phyloP scores from a whole-genome alignment of 768 basidiomycete genomes.

The Strobilomyces confusus region DNA sequence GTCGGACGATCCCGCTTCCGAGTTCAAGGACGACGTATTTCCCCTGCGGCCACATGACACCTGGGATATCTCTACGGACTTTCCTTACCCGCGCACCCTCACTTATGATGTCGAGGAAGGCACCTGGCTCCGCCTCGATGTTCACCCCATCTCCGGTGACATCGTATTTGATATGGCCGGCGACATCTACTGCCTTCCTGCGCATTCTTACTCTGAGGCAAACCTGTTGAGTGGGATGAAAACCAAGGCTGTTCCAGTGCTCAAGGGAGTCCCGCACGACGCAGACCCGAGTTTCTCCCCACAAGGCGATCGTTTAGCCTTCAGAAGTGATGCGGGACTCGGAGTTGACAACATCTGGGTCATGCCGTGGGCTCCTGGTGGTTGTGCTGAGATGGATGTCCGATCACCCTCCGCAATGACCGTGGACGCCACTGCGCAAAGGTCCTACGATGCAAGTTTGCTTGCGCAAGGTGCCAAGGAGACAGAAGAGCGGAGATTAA shows the following conservation, averaged over 20 bases:
- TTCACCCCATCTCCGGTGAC: slow-evolving; percentile 65
- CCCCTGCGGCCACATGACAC: slow-evolving; percentile 50
- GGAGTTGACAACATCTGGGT: slow-evolving; percentile 78
- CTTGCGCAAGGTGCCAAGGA: slow-evolving; percentile 51
- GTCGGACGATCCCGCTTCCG: slow-evolving; percentile 34
- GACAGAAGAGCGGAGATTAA: slow-evolving; percentile 41
- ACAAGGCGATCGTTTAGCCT: slow-evolving; percentile 57
- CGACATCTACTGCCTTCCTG: slow-evolving; percentile 68
- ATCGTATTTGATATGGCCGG: slow-evolving; percentile 74
- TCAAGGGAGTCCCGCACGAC: slow-evolving; percentile 64
- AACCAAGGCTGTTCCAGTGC: slow-evolving; percentile 53
- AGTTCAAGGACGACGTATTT: slow-evolving; percentile 54
- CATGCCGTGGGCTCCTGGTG: slow-evolving; percentile 48
- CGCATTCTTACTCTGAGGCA: slow-evolving; percentile 32
- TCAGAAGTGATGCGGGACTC: slow-evolving; percentile 67
- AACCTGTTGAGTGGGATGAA: slow-evolving; percentile 21
- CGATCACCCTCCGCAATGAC: slow-evolving; percentile 36
- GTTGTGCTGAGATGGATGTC: slow-evolving; percentile 60
- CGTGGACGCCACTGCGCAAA: slow-evolving; percentile 31
- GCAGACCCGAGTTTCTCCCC: slow-evolving; percentile 74
- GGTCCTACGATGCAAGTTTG: slow-evolving; percentile 42
- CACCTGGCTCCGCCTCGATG: slow-evolving; percentile 73
- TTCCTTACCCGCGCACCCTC: slow-evolving; percentile 59
- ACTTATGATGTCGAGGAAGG: slow-evolving; percentile 70
- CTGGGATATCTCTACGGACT: slow-evolving; percentile 79